These are phyloP conservation scores for Fusarium sp. DNA, from an alignment of 2,329 filamentous ascomycete species.

Conservation along the genomic window DNA sequence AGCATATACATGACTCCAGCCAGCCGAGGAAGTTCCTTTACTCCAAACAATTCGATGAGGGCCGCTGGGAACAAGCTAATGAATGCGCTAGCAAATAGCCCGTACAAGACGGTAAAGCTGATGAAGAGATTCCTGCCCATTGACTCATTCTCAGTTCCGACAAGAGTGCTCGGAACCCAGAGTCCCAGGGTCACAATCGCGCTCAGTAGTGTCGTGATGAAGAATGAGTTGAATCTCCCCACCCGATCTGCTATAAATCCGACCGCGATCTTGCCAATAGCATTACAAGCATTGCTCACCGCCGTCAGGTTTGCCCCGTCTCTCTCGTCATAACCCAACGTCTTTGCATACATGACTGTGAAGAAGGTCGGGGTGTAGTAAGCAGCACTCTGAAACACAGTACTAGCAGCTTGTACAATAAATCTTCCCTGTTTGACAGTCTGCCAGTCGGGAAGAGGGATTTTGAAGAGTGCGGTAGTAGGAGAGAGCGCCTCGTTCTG, in stretches of 20 bases:
- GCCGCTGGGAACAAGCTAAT: not conserved
- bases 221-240: not conserved
- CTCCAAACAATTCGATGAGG: not conserved
- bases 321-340: conserved; percentile 16
- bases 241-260: not conserved
- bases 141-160: not conserved
- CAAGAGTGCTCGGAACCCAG: not conserved
- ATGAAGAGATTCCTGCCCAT: not conserved
- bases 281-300: conserved; percentile 29
- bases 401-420: not conserved
- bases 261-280: conserved; percentile 13
- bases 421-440: not conserved
- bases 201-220: not conserved
- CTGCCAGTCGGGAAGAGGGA: not conserved
- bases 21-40: not conserved
- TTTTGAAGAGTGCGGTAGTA: not conserved
- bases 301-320: conserved; percentile 24
- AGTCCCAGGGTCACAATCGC: not conserved
- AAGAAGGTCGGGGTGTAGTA: not conserved
- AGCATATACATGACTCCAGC: conserved; percentile 4
- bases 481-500: not conserved
- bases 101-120: not conserved
- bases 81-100: not conserved
- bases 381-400: not conserved
- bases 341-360: conserved; percentile 17